Evolutionary conservation across 257 asterid species (phyloP), one percentile per base, ranked within the genome.

Genomic region (Nyctanthes arbortristis): DNA sequence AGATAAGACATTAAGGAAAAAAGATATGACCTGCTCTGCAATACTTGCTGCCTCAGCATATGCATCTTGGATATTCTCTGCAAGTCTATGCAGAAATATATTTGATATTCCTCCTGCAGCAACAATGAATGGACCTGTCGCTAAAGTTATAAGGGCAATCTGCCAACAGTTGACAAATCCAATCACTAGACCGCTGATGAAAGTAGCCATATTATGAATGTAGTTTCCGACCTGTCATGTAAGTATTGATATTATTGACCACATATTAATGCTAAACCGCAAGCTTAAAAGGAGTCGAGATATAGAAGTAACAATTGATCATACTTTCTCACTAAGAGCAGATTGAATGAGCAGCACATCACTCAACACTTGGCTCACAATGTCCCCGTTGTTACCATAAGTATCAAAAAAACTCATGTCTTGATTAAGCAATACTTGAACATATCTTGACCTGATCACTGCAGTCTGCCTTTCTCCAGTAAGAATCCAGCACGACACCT

Each of bases 391-490:
- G 80, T 94, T 94, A 27, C 99, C 99, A 70, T 94, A 94, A 54
- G 99, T 91, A 79, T 94, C 99, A 75, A 92, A 94, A 82, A 94
- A 94, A 69, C 99, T 94, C 99, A 94, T 94, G 77, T 94, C 99
- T 80, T 94, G 99, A 80, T 92, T 94, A 56, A 94, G 99, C 73
- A 94, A 81, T 61, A 94, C 99, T 80, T 94, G 87, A 63, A 94
- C 99, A 80, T 94, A 94, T 73, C 85, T 92, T 66, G 99, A 94
- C 85, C 99, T 87, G 74, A 94, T 94, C 65, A 94, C 99, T 66
- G 99, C 99, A 71, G 99, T 94, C 87, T 94, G 99, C 32, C 99
- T 80, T 81, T 94, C 99, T 71, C 99, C 99, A 56, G 99, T 94
- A 72, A 94, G 91, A 75, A 94, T 94, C 99, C 98, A 94, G 73